phyloP scores from a whole-genome alignment of 306 rosid species.

The Vigna hirtella region DNA sequence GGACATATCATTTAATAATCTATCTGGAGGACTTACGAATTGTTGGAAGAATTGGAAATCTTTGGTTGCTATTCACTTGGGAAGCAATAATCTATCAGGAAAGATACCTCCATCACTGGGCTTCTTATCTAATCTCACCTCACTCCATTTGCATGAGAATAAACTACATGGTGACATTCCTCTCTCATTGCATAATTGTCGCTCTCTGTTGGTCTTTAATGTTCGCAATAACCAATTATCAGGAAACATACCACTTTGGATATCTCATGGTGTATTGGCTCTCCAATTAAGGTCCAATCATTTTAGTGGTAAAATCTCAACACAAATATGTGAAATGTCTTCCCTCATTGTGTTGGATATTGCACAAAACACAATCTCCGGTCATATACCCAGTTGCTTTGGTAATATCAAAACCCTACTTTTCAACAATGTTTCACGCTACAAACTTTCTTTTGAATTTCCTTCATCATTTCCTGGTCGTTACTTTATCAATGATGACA shows the following conservation, averaged over 20 bases:
- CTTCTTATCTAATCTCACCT: background rate
- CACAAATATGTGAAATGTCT: background rate
- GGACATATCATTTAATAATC: background rate
- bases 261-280: background rate
- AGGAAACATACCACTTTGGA: background rate
- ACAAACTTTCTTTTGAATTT: background rate
- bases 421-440: background rate
- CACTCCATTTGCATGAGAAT: slow-evolving; percentile 3
- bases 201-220: background rate
- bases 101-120: background rate
- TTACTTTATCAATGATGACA: fast-evolving
- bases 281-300: background rate
- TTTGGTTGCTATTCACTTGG: background rate
- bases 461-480: fast-evolving
- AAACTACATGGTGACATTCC: background rate
- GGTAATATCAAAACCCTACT: background rate
- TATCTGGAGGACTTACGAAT: background rate
- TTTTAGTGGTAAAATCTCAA: background rate
- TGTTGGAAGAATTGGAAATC: slow-evolving; percentile 1
- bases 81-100: background rate
- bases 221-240: background rate
- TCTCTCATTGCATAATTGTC: background rate
- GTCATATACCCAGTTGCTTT: background rate
- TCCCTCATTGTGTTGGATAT: background rate
- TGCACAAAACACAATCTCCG: background rate